These are phyloP conservation scores for Silene coronaria DNA, from an alignment of 179 eudicot genomes.

Conservation along the genomic window DNA sequence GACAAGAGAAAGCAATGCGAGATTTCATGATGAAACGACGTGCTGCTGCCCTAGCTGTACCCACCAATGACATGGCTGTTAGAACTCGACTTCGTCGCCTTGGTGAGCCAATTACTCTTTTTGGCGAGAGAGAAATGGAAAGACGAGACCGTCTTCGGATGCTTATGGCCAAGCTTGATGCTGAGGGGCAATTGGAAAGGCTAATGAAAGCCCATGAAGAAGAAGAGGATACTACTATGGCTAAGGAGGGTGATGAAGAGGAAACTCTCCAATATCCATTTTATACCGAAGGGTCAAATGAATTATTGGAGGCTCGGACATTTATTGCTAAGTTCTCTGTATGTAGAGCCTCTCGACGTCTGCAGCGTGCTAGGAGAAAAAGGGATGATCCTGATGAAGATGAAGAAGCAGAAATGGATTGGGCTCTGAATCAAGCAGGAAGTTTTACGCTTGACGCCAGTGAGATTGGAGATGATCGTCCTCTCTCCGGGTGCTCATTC, in stretches of 20 bases:
- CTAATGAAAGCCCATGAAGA: slow-evolving; percentile 89
- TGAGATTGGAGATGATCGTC: slow-evolving; percentile 91
- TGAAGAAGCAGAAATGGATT: slow-evolving; percentile 76
- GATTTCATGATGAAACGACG: slow-evolving; percentile 79
- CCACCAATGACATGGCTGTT: slow-evolving; percentile 85
- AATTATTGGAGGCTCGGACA: slow-evolving; percentile 54
- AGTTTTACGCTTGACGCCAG: slow-evolving; percentile 63
- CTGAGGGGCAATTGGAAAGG: slow-evolving; percentile 83
- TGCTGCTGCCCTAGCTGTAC: slow-evolving; percentile 89
- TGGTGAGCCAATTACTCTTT: slow-evolving; percentile 85
- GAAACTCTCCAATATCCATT: slow-evolving; percentile 70
- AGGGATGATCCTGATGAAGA: slow-evolving; percentile 96
- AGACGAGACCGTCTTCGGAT: slow-evolving; percentile 73
- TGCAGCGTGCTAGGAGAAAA: slow-evolving; percentile 69
- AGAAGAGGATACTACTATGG: slow-evolving; percentile 59
- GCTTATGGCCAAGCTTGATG: slow-evolving; percentile 86
- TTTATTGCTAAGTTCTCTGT: slow-evolving; percentile 64
- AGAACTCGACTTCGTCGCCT: slow-evolving; percentile 70
- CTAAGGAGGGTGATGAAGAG: slow-evolving; percentile 54
- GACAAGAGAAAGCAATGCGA: slow-evolving; percentile 73
- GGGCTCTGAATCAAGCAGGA: slow-evolving; percentile 66
- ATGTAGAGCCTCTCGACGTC: slow-evolving; percentile 52
- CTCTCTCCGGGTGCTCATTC: slow-evolving; percentile 81
- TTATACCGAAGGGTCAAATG: slow-evolving; percentile 69
- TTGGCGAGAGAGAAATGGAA: slow-evolving; percentile 97